These are phyloP conservation scores for Coniochaeta sp. DNA, from an alignment of 2,329 filamentous ascomycete genomes.

Conservation along the genomic window DNA sequence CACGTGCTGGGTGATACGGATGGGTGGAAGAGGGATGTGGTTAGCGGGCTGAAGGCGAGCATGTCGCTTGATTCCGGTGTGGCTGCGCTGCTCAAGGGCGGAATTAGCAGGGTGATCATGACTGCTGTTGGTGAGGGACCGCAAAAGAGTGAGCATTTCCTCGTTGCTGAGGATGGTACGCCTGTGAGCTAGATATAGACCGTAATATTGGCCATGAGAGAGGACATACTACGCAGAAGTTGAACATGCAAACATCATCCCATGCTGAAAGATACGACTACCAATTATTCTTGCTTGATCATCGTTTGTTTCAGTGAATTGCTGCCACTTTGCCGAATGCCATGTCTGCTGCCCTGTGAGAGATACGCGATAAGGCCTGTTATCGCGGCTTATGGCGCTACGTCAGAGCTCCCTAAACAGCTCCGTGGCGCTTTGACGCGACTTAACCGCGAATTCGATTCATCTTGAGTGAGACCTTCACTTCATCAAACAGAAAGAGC, in stretches of 20 bases:
- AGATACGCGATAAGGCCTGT: background rate
- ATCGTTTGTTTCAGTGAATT: too few species aligned
- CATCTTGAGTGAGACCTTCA: background rate
- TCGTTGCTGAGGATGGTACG: conserved; percentile 63
- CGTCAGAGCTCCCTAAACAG: background rate
- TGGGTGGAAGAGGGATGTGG: conserved; percentile 60
- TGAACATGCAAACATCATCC: too few species aligned
- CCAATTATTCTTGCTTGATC: too few species aligned
- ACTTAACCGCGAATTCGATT: background rate
- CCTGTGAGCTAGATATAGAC: conserved; percentile 29
- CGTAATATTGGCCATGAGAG: too few species aligned
- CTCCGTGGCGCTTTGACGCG: background rate
- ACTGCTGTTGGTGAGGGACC: conserved; percentile 90
- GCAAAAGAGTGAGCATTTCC: conserved; percentile 66
- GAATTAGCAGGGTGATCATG: conserved; percentile 83
- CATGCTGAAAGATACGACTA: too few species aligned
- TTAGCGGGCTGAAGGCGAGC: conserved; percentile 41
- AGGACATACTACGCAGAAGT: too few species aligned
- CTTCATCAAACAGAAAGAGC: background rate
- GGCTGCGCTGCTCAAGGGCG: conserved; percentile 62
- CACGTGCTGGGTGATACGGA: conserved; percentile 52
- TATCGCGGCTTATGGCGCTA: background rate
- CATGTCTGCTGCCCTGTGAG: too few species aligned
- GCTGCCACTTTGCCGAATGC: too few species aligned
- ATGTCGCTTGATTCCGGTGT: conserved; percentile 59